phyloP scores from a whole-genome alignment of 23 red algal genomes.

The Agarophyton chilense region DNA sequence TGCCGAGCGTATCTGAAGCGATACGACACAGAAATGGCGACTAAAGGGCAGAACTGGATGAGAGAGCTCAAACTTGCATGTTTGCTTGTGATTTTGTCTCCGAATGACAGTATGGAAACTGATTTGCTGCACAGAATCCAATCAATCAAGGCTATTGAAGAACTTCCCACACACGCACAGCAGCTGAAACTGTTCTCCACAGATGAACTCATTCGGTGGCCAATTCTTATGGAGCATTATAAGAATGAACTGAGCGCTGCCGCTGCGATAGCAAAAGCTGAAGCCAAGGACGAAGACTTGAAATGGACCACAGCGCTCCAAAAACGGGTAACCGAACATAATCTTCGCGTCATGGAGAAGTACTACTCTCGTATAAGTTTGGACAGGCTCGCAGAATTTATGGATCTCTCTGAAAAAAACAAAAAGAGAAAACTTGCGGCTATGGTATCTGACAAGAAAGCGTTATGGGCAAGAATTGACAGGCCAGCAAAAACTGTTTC shows the following conservation, averaged over 20 bases:
- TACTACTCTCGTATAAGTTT: constrained; percentile 92
- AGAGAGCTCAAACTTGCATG: constrained; percentile 74
- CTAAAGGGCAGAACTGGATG: constrained; percentile 32
- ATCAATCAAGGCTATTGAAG: constrained; percentile 68
- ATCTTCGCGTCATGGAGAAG: constrained; percentile 84
- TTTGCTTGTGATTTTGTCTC: constrained; percentile 74
- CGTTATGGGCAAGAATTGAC: constrained; percentile 91
- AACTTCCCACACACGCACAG: constrained; percentile 64
- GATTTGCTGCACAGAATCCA: constrained; percentile 84
- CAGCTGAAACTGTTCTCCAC: constrained; percentile 85
- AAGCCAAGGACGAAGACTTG: constrained; percentile 76
- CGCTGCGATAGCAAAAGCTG: constrained; percentile 33
- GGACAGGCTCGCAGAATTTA: constrained; percentile 70
- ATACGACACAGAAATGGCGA: constrained; percentile 40
- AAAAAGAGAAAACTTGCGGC: constrained; percentile 80
- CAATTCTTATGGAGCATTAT: constrained; percentile 60
- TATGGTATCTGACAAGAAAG: constrained; percentile 84
- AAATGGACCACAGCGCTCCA: constrained; percentile 72
- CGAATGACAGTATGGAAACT: constrained; percentile 71
- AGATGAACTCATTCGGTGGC: constrained; percentile 88
- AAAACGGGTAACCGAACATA: constrained; percentile 91
- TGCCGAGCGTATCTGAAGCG: no score
- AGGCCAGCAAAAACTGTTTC: no score
- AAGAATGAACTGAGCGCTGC: constrained; percentile 40
- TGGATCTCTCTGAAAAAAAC: no score